phyloP scores from a whole-genome alignment of 2,329 filamentous ascomycete species.

The Aspergillus transmontanensis region DNA sequence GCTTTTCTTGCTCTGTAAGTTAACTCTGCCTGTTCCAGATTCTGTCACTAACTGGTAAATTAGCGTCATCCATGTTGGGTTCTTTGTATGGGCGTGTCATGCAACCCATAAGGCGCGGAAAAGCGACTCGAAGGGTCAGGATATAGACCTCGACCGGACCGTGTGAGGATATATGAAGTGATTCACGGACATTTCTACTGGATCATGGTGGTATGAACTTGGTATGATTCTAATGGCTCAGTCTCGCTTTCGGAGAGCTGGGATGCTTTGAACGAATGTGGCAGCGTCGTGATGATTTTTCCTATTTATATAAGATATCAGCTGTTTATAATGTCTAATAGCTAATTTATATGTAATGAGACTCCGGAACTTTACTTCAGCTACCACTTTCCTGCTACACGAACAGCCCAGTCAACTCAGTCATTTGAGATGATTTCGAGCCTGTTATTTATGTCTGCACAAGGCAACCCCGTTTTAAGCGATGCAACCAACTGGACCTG shows the following conservation, averaged over 20 bases:
- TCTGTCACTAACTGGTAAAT: neutral
- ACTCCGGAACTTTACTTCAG: no score
- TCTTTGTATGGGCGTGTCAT: constrained; percentile 12
- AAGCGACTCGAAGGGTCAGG: neutral
- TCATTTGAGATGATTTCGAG: no score
- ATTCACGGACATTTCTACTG: neutral
- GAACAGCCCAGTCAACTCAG: no score
- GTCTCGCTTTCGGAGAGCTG: neutral
- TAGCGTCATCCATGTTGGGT: constrained; percentile 14
- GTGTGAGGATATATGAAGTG: neutral
- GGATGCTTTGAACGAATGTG: neutral
- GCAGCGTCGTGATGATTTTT: neutral
- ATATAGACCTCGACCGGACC: neutral
- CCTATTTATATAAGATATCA: neutral
- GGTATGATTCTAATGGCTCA: neutral
- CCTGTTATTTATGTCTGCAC: no score
- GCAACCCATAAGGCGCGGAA: constrained; percentile 11
- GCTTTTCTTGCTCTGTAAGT: constrained; percentile 12
- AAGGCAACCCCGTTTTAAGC: no score
- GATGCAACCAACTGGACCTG: no score
- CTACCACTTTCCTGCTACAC: no score
- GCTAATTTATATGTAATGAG: neutral
- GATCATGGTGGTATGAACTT: neutral
- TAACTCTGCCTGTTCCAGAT: neutral
- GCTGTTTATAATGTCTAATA: neutral